Conservation (phyloP, 306 rosid species). For the Parietaria judaica region DNA sequence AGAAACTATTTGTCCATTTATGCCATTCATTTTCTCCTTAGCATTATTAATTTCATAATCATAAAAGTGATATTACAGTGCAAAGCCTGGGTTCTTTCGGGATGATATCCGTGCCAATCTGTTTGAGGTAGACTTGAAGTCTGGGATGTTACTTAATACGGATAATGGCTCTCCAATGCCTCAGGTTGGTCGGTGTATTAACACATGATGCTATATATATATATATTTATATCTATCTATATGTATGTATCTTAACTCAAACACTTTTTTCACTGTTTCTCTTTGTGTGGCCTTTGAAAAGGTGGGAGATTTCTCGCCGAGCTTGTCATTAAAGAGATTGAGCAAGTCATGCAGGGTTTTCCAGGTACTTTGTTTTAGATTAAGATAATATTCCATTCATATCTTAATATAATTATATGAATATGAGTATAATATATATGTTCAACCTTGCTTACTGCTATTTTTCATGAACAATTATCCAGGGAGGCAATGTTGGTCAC, state of each 20-base stretch:
- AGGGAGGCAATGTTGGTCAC: constrained; percentile 96
- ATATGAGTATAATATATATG: background rate
- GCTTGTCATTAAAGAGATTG: constrained; percentile 27
- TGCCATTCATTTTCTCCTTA: background rate
- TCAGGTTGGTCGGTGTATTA: constrained; percentile 41
- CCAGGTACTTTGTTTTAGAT: constrained; percentile 51
- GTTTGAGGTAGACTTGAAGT: constrained; percentile 82
- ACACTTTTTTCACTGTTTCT: background rate
- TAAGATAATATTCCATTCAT: background rate
- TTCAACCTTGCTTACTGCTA: constrained; percentile 7
- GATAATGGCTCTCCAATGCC: constrained; percentile 95
- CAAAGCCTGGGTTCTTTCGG: constrained; percentile 91
- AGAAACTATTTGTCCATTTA: background rate
- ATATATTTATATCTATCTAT: too few species aligned
- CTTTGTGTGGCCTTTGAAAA: constrained; percentile 17
- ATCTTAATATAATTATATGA: background rate
- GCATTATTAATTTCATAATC: constrained; percentile 20
- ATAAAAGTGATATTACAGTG: constrained; percentile 42
- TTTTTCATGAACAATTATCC: constrained; percentile 24
- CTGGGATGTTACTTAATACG: constrained; percentile 89
- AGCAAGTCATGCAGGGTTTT: constrained; percentile 52
- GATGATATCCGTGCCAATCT: constrained; percentile 84
- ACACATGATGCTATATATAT: background rate
- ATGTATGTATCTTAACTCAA: background rate
- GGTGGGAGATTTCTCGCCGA: constrained; percentile 65